Percentiles rank a stretch among this genome's conserved stretches.
Conservation (phyloP, 805 yeast genomes). For the Kodamaea neixiangensis region DNA sequence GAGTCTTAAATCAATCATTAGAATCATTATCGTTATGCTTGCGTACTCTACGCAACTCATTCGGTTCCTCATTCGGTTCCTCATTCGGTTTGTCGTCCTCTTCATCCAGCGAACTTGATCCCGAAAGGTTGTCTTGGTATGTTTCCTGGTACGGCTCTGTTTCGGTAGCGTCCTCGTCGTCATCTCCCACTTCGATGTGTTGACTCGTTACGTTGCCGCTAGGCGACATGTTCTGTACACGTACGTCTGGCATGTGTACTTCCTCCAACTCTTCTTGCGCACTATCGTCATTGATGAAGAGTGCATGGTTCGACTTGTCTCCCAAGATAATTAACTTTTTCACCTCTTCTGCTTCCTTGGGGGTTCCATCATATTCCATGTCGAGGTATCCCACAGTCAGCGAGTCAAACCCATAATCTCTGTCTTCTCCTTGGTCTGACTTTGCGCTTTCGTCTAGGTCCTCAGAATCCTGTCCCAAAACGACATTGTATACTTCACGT, state of each 20-base stretch:
- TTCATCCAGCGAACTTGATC: conserved; percentile 46
- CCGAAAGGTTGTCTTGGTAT: conserved; percentile 42
- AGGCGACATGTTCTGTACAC: conserved; percentile 37
- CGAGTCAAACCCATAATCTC: conserved; percentile 30
- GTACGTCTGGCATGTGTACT: conserved; percentile 21
- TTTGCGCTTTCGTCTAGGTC: conserved; percentile 16
- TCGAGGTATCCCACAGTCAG: conserved; percentile 43
- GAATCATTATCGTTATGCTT: conserved; percentile 11
- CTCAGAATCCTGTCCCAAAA: conserved; percentile 46
- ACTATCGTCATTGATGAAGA: conserved; percentile 27
- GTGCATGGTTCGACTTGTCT: conserved; percentile 35
- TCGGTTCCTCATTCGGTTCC: conserved; percentile 24
- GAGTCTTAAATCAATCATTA: conserved; percentile 4
- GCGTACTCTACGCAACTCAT: conserved; percentile 42
- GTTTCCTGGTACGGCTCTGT: conserved; percentile 19
- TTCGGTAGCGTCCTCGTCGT: conserved; percentile 29
- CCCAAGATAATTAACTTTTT: conserved; percentile 35
- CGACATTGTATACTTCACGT: conserved; percentile 57
- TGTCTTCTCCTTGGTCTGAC: conserved; percentile 8
- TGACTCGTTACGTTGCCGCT: conserved; percentile 14
- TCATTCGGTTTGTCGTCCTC: conserved; percentile 19
- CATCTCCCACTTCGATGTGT: conserved; percentile 18
- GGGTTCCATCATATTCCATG: conserved; percentile 34
- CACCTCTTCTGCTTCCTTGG: neutral
- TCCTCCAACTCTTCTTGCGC: conserved; percentile 23